Base-by-base conservation (phyloP, 257 asterid genomes). In the Pogostemon cablin region DNA sequence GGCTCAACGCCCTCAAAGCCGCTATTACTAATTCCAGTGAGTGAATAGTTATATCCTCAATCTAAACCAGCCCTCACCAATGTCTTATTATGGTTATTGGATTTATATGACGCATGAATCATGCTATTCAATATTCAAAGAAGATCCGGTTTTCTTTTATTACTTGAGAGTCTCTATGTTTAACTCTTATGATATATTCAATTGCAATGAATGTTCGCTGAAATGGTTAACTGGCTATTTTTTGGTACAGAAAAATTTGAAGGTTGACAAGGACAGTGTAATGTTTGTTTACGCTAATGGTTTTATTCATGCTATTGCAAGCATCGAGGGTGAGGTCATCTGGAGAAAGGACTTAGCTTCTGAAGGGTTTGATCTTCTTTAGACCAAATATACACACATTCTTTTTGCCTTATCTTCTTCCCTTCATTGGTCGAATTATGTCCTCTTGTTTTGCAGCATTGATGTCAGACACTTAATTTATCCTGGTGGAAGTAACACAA, bases 331-430 rank as follows among this genome's bases (percentile, higher is more conserved):
- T 10, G 98, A 88, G 78, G 80, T 86, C 74, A 76, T 91, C 78
- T 95, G 99, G 99, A 91, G 79, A 78, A 89, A 80, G 83, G 95
- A 89, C 53, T 78, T 95, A 54, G 90, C 88, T 17, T 73, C 86
- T 47, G 91, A 88, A 65, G 90, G 97, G 99, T 95, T 68, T 25
- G 93, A 62, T 72, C 69, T 46, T 42, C 42, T 60, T 46, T 46
- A 55, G 75, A 69, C 71, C 57, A 60, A 49, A 58, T 55, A 38
- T 76, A 53, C 70, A 62, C 15, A 69, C 47, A 3, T 67, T 73
- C 50, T 75, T 72, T 59, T 15, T 4, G 9, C 20, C 60, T 61
- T 41, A 15, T 40, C 62, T 58, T 71, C 72, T n/a, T 73, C 60
- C 44, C n/a, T 55, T 20, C 56, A 17, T 49, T 75, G 69, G 62